Conservation (phyloP, 23 red algal species). For the Gracilaria vermiculophylla region DNA sequence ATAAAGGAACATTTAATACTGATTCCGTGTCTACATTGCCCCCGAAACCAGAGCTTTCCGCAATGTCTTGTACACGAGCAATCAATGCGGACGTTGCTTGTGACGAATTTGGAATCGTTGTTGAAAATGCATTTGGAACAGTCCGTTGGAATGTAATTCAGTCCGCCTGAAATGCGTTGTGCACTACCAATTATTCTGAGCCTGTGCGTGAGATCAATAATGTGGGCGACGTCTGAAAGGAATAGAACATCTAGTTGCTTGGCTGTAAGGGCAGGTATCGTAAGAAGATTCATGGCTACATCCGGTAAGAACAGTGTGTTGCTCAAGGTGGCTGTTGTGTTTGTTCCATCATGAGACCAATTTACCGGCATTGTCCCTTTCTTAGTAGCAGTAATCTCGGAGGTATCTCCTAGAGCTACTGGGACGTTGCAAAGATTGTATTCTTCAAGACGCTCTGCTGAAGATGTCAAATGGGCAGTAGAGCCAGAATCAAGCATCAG, state of each 20-base stretch:
- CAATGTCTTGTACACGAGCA: neutral
- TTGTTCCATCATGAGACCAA: no score
- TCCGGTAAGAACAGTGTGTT: neutral
- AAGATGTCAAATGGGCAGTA: no score
- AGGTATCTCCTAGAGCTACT: no score
- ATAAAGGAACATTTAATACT: no score
- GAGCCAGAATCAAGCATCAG: no score
- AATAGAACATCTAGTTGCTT: conserved; percentile 18
- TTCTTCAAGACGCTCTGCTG: no score
- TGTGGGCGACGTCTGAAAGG: neutral
- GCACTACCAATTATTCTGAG: conserved; percentile 12
- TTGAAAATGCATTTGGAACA: neutral
- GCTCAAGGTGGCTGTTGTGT: neutral
- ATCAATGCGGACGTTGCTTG: neutral
- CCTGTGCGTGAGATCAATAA: conserved; percentile 19
- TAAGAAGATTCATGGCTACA: conserved; percentile 15
- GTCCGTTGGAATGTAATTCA: neutral
- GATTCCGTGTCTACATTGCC: no score
- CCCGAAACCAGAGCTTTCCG: no score
- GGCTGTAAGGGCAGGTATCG: neutral
- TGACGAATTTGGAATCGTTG: no score
- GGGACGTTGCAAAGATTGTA: no score
- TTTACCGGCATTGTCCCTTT: no score
- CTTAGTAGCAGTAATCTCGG: no score
- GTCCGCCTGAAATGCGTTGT: neutral